Conservation (phyloP, 495 filamentous ascomycete genomes). For the Talaromyces proteolyticus region DNA sequence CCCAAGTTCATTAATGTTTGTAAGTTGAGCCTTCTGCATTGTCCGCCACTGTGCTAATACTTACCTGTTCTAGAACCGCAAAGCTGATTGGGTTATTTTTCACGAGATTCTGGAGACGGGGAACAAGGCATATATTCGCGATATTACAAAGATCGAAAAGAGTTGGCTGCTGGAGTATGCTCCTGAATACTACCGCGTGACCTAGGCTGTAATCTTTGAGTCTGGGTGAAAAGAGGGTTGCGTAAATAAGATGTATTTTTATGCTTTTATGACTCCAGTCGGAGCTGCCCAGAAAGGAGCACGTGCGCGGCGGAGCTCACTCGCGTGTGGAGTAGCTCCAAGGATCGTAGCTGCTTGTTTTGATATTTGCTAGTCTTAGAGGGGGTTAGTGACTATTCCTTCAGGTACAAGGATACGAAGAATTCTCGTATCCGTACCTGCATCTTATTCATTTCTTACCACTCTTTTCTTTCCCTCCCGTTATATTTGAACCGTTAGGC, state of each 20-base stretch:
- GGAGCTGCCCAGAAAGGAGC: background rate
- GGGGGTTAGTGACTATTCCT: no score
- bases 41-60: conserved; percentile 12
- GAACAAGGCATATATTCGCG: conserved; percentile 83
- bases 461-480: background rate
- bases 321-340: background rate
- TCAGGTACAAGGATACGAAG: no score
- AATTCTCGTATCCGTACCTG: no score
- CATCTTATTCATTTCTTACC: background rate
- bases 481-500: no score
- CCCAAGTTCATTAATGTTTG: conserved; percentile 91
- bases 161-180: conserved; percentile 87
- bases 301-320: background rate
- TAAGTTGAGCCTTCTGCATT: conserved; percentile 28
- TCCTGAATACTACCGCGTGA: conserved; percentile 71
- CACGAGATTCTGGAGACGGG: conserved; percentile 92
- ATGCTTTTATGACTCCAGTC: no score
- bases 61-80: conserved; percentile 60
- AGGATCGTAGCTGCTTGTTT: no score
- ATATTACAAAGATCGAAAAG: conserved; percentile 89
- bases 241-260: no score
- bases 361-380: no score
- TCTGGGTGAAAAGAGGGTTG: background rate
- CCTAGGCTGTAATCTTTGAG: conserved; percentile 11
- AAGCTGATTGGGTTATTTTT: conserved; percentile 97